Conservation (phyloP, 2,329 filamentous ascomycete species). For the Aaosphaeria arxii region DNA sequence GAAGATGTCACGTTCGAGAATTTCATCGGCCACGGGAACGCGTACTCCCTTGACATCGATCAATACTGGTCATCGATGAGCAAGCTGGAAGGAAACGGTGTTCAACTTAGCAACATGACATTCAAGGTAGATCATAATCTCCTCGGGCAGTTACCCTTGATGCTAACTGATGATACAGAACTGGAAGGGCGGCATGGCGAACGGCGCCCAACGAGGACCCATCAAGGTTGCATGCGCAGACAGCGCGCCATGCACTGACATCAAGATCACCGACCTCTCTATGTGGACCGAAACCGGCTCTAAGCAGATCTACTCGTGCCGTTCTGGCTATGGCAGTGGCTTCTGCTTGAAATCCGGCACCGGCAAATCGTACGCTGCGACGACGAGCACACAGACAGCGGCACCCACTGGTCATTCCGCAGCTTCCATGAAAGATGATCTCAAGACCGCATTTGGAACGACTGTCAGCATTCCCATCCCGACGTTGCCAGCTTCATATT, state of each 20-base stretch:
- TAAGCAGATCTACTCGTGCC: constrained; percentile 45
- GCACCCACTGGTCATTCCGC: constrained; percentile 39
- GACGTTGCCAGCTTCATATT: constrained; percentile 40
- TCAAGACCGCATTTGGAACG: constrained; percentile 27
- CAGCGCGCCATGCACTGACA: constrained; percentile 51
- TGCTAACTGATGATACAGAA: constrained; percentile 22
- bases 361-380: constrained; percentile 24
- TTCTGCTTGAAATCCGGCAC: constrained; percentile 43
- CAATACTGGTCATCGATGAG: constrained; percentile 50
- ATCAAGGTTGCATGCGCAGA: constrained; percentile 53
- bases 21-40: constrained; percentile 60
- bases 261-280: constrained; percentile 50
- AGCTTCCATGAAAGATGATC: constrained; percentile 32
- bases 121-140: constrained; percentile 31
- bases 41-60: constrained; percentile 57
- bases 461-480: constrained; percentile 41
- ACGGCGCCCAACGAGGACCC: constrained; percentile 52
- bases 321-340: constrained; percentile 49
- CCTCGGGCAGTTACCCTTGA: neutral
- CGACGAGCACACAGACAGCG: constrained; percentile 32
- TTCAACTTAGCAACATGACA: constrained; percentile 52
- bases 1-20: constrained; percentile 53
- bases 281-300: constrained; percentile 53
- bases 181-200: constrained; percentile 54
- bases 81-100: constrained; percentile 46